A percentile compares a stretch with the other conserved stretches of the same genome.
These are phyloP conservation scores for Stromatinia cepivora DNA, from an alignment of 2,329 filamentous ascomycete genomes.

Conservation along the genomic window DNA sequence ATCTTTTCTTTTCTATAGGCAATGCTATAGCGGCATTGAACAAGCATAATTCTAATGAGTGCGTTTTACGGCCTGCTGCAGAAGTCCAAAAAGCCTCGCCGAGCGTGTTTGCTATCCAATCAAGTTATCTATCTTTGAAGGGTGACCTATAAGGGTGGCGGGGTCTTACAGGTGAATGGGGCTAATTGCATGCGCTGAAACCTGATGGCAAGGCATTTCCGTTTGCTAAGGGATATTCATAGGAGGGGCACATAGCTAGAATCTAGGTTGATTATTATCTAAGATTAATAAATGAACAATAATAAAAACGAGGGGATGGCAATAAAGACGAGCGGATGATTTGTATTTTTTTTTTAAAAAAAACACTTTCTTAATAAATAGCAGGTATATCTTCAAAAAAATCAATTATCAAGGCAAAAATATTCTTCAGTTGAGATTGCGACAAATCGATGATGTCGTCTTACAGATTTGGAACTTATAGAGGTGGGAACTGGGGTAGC, in stretches of 20 bases:
- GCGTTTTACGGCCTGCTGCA: background rate
- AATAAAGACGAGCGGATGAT: too few species aligned
- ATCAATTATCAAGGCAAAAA: background rate
- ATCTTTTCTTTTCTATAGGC: background rate
- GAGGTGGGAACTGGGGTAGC: slow-evolving; percentile 1
- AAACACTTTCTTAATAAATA: too few species aligned
- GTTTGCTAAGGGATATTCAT: background rate
- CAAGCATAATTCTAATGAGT: background rate
- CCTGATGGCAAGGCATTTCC: background rate
- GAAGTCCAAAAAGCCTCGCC: background rate
- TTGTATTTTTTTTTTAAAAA: too few species aligned
- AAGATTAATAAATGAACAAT: too few species aligned
- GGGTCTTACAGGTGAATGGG: too few species aligned
- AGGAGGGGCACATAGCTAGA: background rate
- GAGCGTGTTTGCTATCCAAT: slow-evolving; percentile 1
- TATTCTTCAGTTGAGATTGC: background rate
- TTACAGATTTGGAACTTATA: background rate
- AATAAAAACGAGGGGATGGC: too few species aligned
- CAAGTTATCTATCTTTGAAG: background rate
- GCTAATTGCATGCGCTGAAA: background rate
- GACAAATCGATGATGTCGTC: background rate
- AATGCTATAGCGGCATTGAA: background rate
- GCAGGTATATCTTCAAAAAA: background rate
- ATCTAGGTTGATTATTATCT: background rate
- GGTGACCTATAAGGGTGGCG: background rate